These are phyloP conservation scores for Amborella trichopoda DNA, from an alignment of 164 flowering plant species.

Conservation along the genomic window DNA sequence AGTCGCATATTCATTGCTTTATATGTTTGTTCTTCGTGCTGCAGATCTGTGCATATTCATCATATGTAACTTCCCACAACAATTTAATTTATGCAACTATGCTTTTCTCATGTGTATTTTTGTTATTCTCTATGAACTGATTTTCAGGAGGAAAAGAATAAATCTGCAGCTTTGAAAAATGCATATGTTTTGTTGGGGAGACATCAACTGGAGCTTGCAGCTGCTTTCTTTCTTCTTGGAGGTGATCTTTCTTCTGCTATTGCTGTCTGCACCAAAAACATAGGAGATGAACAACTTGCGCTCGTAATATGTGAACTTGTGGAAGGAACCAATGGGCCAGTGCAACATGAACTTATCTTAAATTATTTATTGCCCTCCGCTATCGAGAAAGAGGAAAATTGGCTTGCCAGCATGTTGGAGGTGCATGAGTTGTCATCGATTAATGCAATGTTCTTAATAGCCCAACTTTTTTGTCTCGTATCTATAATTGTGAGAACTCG, in stretches of 20 bases:
- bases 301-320: conserved; percentile 82
- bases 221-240: conserved; percentile 93
- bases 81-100: too few relatives aligned
- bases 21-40: too few relatives aligned
- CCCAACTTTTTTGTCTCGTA: too few relatives aligned
- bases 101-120: too few relatives aligned
- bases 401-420: conserved; percentile 84
- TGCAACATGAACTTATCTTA: conserved; percentile 52
- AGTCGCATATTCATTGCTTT: too few relatives aligned
- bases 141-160: conserved; percentile 79
- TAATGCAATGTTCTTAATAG: too few relatives aligned
- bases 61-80: too few relatives aligned
- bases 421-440: conserved; percentile 22
- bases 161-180: conserved; percentile 94
- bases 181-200: conserved; percentile 95
- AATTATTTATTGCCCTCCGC: conserved; percentile 72
- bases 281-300: conserved; percentile 96
- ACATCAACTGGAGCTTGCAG: conserved; percentile 92
- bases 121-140: too few relatives aligned
- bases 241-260: conserved; percentile 89
- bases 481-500: too few relatives aligned
- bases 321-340: conserved; percentile 67
- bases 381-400: conserved; percentile 58
- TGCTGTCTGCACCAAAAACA: conserved; percentile 71
- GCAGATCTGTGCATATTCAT: too few relatives aligned